Evolutionary conservation across 1,284 basidiomycete species (phyloP).

Genomic region (Ganoderma resinaceum): DNA sequence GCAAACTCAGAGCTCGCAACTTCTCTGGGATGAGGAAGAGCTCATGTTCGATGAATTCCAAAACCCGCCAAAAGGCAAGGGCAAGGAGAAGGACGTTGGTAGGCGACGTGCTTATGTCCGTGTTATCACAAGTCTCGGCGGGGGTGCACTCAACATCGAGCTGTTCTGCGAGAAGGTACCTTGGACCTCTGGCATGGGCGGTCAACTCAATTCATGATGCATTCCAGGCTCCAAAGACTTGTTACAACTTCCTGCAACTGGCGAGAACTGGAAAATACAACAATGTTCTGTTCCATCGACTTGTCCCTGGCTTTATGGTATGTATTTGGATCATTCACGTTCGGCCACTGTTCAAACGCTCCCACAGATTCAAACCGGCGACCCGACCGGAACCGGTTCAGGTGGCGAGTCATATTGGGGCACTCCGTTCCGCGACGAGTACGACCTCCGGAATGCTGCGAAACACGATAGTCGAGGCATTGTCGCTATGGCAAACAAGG

Average conservation of each 20-base stretch:
- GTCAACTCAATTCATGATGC: neutral
- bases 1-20: conserved; percentile 76
- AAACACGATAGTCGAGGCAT: conserved; percentile 85
- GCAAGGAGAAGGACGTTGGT: conserved; percentile 91
- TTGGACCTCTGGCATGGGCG: neutral
- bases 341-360: neutral
- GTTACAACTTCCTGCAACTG: conserved; percentile 96
- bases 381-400: conserved; percentile 94
- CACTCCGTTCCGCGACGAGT: conserved; percentile 94
- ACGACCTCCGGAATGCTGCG: conserved; percentile 83
- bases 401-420: conserved; percentile 97
- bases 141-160: conserved; percentile 88
- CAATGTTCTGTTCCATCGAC: conserved; percentile 88
- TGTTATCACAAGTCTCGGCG: conserved; percentile 89
- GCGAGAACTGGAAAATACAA: conserved; percentile 92
- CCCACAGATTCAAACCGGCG: conserved; percentile 88
- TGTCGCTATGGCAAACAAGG: conserved; percentile 93
- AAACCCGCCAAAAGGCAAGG: conserved; percentile 78
- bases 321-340: conserved; percentile 26
- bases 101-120: conserved; percentile 92
- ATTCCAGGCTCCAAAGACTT: conserved; percentile 90
- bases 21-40: conserved; percentile 94
- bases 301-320: conserved; percentile 98
- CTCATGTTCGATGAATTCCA: conserved; percentile 92
- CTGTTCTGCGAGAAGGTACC: conserved; percentile 88